Conservation (phyloP, 1,284 basidiomycete species). For the Ganoderma sp. region DNA sequence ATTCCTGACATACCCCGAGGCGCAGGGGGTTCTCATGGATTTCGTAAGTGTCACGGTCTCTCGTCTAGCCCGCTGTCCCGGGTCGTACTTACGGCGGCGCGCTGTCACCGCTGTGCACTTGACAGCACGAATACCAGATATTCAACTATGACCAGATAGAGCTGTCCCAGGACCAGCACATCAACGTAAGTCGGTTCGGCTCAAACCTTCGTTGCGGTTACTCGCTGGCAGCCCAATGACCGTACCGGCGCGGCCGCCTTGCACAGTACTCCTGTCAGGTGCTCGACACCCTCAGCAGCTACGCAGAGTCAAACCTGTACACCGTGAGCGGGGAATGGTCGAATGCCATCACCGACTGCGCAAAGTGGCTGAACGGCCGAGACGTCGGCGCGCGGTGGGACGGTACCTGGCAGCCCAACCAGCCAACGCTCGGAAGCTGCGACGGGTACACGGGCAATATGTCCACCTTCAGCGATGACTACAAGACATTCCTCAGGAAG, state of each 20-base stretch:
- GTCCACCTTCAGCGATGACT: constrained; percentile 61
- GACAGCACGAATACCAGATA: constrained; percentile 79
- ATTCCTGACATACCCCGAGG: constrained; percentile 60
- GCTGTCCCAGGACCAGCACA: constrained; percentile 61
- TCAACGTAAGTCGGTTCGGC: constrained; percentile 45
- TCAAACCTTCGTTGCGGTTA: constrained; percentile 12
- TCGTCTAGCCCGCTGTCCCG: neutral
- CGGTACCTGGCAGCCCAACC: constrained; percentile 49
- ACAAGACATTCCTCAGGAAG: constrained; percentile 68
- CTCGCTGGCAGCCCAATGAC: neutral
- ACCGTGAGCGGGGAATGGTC: constrained; percentile 81
- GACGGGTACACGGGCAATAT: constrained; percentile 64
- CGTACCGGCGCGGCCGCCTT: neutral
- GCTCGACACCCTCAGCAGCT: constrained; percentile 40
- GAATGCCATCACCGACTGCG: constrained; percentile 81
- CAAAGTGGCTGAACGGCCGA: constrained; percentile 75
- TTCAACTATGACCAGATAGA: constrained; percentile 67
- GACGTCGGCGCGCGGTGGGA: constrained; percentile 78
- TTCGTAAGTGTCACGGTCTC: constrained; percentile 47
- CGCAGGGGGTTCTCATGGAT: constrained; percentile 66
- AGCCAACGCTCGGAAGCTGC: constrained; percentile 62
- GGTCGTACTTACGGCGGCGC: neutral
- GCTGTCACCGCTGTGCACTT: too few relatives aligned
- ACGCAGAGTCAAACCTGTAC: constrained; percentile 59
- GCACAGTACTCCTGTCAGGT: constrained; percentile 39